Evolutionary conservation across 176 grass and related monocot genomes (phyloP).

Genomic region (Eremochloa ophiuroides): DNA sequence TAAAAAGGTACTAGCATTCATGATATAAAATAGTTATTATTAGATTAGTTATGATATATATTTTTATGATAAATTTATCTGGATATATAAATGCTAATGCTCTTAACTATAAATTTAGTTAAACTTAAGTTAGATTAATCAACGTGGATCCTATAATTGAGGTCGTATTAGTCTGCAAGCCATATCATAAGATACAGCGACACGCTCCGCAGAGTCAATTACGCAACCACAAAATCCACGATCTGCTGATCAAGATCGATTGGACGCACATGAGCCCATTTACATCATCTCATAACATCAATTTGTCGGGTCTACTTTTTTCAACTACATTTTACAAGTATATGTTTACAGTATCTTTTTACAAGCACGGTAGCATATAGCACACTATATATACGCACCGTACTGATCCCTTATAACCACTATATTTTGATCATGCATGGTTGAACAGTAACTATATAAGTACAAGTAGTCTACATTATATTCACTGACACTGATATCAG

Average conservation of each 20-base stretch:
- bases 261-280: background rate
- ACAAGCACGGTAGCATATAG: background rate
- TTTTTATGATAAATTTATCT: too few relatives aligned
- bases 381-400: too few relatives aligned
- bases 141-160: too few relatives aligned
- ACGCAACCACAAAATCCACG: slow-evolving; percentile 19
- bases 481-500: background rate
- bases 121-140: too few relatives aligned
- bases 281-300: background rate
- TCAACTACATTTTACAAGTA: background rate
- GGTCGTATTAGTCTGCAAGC: too few relatives aligned
- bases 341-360: background rate
- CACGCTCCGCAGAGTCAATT: slow-evolving; percentile 21
- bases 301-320: slow-evolving; percentile 1
- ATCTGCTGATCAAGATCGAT: background rate
- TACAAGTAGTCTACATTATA: background rate
- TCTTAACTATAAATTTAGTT: too few relatives aligned
- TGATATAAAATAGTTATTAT: too few relatives aligned
- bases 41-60: too few relatives aligned
- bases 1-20: too few relatives aligned
- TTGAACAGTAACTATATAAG: background rate
- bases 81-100: too few relatives aligned
- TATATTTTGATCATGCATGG: background rate
- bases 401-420: background rate
- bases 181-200: slow-evolving; percentile 19